Evolutionary conservation across 2,329 filamentous ascomycete species (phyloP), one percentile per base, ranked within the genome.

Genomic region (Scolecobasidium constrictum): DNA sequence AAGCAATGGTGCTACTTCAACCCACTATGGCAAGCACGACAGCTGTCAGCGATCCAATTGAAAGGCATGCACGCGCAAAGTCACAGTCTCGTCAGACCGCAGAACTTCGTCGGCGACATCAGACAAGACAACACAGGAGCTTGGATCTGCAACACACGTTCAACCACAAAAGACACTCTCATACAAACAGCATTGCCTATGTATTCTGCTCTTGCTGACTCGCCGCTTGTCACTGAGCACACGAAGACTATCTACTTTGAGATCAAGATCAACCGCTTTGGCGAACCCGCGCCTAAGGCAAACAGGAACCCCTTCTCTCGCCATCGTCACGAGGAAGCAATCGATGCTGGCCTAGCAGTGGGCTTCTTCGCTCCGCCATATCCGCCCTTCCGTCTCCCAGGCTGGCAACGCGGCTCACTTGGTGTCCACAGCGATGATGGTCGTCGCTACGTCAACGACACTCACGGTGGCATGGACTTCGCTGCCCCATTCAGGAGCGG

Each of bases 371-470:
- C 83, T 1, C 73, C 81, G 38, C 85, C 85, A 5, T 90, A 87
- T 55, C 85, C 85, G 5, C 69, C 72, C 0, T 90, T 86, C 65
- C 73, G 85, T 5, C 71, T 88, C 46, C 85, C 85, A 0, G 85
- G 85, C 2, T 90, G 84, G 85, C 81, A 92, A 56, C 73, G 84
- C 23, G 84, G 75, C 15, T 81, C 77, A 48, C 54, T 88, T 12
- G 85, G 71, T 1, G 76, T 90, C n/a, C 85, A 90, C 56, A 78
- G 81, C 37, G 85, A 90, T 57, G 85, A 90, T 58, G 85, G 85
- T 0, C 72, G 81, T 52, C 73, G 74, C 57, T 92, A 82, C 57
- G 70, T 86, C 52, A 86, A 87, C 55, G 81, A 90, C 57, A 69
- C 71, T 5, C 82, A 73, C 67, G 84, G 85, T 17, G 85, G 85